These are phyloP conservation scores for Podospora didyma DNA, from an alignment of 495 filamentous ascomycete species.

Conservation along the genomic window DNA sequence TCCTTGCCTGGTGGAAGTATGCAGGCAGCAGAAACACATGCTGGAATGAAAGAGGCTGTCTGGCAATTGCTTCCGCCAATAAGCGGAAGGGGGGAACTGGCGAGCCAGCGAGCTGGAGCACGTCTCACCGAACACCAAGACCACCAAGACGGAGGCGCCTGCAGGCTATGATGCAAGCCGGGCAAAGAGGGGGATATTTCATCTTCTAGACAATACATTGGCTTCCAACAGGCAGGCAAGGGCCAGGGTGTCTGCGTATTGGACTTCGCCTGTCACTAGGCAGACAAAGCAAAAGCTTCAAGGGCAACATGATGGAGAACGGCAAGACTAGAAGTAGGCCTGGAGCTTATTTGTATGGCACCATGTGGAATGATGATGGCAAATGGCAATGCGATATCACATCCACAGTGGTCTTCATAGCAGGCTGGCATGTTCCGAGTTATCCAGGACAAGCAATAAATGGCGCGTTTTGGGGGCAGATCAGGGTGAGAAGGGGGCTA, in stretches of 20 bases:
- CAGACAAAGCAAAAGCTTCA: conserved; percentile 1
- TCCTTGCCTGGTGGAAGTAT: not conserved
- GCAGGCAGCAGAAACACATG: too few species aligned
- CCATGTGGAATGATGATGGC: not conserved
- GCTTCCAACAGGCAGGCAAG: not conserved
- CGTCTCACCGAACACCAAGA: not conserved
- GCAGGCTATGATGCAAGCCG: not conserved
- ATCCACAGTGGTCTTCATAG: not conserved
- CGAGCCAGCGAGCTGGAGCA: not conserved
- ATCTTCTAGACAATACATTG: not conserved
- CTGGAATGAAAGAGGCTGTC: not conserved
- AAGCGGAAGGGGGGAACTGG: not conserved
- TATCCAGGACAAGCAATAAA: too few species aligned
- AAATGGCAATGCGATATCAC: not conserved
- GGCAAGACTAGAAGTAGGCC: not conserved
- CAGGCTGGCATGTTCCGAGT: not conserved
- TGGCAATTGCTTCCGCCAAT: not conserved
- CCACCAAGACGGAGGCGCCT: not conserved
- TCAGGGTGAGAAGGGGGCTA: too few species aligned
- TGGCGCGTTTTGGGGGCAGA: too few species aligned
- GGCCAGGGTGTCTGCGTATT: not conserved
- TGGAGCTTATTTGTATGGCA: not conserved
- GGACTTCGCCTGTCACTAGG: not conserved
- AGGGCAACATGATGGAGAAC: not conserved
- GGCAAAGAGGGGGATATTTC: not conserved